phyloP scores from a whole-genome alignment of 768 basidiomycete genomes.

The Punctularia strigosozonata region DNA sequence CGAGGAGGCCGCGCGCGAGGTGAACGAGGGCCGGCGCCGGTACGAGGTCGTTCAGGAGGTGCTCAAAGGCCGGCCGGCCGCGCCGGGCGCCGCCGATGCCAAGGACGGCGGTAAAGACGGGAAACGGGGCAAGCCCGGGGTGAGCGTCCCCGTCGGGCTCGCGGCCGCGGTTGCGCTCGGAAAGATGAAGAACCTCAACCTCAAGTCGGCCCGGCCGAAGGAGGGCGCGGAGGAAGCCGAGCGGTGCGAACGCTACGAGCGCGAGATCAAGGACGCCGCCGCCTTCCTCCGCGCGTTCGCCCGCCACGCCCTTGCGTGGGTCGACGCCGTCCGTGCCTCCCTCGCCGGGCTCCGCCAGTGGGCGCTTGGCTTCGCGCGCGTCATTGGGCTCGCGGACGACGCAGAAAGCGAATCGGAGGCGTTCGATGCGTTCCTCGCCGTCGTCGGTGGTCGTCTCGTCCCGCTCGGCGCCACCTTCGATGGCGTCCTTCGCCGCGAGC shows the following conservation, averaged over 20 bases:
- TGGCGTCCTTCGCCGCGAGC: constrained; percentile 33
- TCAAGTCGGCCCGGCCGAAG: constrained; percentile 14
- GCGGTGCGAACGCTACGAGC: constrained; percentile 42
- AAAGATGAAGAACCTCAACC: constrained; percentile 45
- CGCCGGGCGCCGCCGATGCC: constrained; percentile 11
- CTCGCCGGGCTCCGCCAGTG: constrained; percentile 43
- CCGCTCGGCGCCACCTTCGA: constrained; percentile 44
- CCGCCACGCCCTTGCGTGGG: constrained; percentile 54
- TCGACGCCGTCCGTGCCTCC: constrained; percentile 34
- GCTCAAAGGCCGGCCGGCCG: constrained; percentile 23
- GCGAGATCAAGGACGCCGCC: constrained; percentile 44
- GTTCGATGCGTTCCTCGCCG: constrained; percentile 55
- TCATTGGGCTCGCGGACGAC: constrained; percentile 37
- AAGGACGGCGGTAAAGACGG: constrained; percentile 26
- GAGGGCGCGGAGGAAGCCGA: constrained; percentile 31
- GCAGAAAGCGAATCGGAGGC: constrained; percentile 33
- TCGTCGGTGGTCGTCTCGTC: constrained; percentile 43
- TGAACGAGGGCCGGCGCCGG: constrained; percentile 69
- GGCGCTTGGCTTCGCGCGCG: constrained; percentile 54
- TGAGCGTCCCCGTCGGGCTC: constrained; percentile 32
- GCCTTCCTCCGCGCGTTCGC: constrained; percentile 51
- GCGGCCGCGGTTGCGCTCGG: constrained; percentile 45
- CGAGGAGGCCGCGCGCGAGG: constrained; percentile 62
- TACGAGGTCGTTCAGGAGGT: constrained; percentile 75
- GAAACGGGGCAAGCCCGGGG: constrained; percentile 20